These are phyloP conservation scores for Pseudocercospora ulei DNA, from an alignment of 2,329 filamentous ascomycete species.

Conservation along the genomic window DNA sequence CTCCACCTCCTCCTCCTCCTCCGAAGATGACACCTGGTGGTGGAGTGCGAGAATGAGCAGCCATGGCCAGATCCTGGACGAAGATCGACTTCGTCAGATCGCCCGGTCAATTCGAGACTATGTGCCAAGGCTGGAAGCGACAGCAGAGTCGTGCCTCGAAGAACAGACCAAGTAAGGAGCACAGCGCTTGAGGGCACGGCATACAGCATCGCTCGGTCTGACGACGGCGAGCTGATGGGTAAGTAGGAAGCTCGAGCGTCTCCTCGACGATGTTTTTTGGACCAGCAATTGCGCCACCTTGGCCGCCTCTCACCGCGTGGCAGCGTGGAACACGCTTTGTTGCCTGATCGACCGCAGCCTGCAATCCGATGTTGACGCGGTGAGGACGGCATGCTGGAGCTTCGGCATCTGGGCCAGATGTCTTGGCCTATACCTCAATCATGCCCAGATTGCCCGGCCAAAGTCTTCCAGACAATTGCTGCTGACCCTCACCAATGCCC, in stretches of 20 bases:
- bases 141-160: constrained; percentile 2
- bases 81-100: constrained; percentile 15
- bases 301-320: constrained; percentile 37
- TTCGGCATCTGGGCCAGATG: constrained; percentile 35
- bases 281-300: constrained; percentile 20
- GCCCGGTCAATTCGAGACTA: constrained; percentile 19
- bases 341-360: constrained; percentile 38
- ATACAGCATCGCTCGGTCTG: constrained; percentile 3
- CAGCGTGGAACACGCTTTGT: constrained; percentile 42
- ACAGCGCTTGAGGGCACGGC: constrained; percentile 1
- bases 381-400: constrained; percentile 31
- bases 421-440: constrained; percentile 38
- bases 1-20: not conserved
- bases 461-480: constrained; percentile 44
- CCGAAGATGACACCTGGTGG: not conserved
- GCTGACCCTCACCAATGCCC: constrained; percentile 34
- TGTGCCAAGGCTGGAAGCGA: constrained; percentile 10
- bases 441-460: constrained; percentile 38
- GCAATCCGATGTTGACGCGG: constrained; percentile 25
- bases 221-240: constrained; percentile 21
- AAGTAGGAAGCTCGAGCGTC: constrained; percentile 22
- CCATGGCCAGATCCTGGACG: constrained; percentile 11
- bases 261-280: constrained; percentile 21
- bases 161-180: constrained; percentile 24
- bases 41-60: not conserved